These are phyloP conservation scores for Pseudocercospora macadamiae DNA, from an alignment of 2,329 filamentous ascomycete species.

Conservation along the genomic window DNA sequence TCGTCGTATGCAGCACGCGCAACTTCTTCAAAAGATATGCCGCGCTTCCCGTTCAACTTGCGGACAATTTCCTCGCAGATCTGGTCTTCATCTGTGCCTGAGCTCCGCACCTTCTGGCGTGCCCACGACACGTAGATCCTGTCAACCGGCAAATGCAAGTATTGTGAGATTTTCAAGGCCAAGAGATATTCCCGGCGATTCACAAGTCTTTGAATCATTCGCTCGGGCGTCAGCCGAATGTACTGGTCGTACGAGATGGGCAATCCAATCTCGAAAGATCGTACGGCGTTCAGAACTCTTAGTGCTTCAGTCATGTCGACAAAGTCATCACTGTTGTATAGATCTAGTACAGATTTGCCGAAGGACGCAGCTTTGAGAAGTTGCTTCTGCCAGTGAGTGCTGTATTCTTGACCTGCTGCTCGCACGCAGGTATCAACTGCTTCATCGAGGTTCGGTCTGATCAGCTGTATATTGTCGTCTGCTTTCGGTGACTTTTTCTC, in stretches of 20 bases:
- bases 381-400: slow-evolving; percentile 89
- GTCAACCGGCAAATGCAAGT: slow-evolving; percentile 82
- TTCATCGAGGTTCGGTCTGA: slow-evolving; percentile 82
- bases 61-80: slow-evolving; percentile 86
- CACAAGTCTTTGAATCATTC: slow-evolving; percentile 80
- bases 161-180: slow-evolving; percentile 84
- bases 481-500: slow-evolving; percentile 95
- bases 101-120: slow-evolving; percentile 85
- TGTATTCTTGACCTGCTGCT: slow-evolving; percentile 90
- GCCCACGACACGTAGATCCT: slow-evolving; percentile 97
- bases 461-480: slow-evolving; percentile 95
- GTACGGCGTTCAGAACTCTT: slow-evolving; percentile 86
- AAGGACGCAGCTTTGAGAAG: slow-evolving; percentile 96
- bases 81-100: slow-evolving; percentile 81
- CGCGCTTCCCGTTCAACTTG: slow-evolving; percentile 81
- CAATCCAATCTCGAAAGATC: slow-evolving; percentile 87
- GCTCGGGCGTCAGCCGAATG: slow-evolving; percentile 84
- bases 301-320: slow-evolving; percentile 97
- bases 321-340: slow-evolving; percentile 98
- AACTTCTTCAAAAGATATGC: slow-evolving; percentile 94
- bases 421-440: slow-evolving; percentile 93
- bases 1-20: slow-evolving; percentile 93
- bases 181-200: slow-evolving; percentile 90
- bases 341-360: slow-evolving; percentile 93
- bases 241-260: slow-evolving; percentile 94